Conservation (phyloP, 2,329 filamentous ascomycete species). For the Aspergillus texensis region DNA sequence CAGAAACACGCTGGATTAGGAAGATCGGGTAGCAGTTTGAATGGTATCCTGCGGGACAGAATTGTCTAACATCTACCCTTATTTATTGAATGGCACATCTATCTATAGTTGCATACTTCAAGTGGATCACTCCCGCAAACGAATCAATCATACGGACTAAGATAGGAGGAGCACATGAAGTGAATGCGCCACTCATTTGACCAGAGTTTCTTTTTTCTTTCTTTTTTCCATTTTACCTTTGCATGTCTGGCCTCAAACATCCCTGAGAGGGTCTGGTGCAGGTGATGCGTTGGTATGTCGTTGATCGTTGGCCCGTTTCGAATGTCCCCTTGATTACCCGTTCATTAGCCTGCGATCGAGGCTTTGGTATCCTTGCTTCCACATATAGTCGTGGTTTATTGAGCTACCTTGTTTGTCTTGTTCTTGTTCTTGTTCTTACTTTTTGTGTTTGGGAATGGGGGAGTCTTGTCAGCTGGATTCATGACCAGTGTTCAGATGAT, state of each 20-base stretch:
- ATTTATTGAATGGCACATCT: not conserved
- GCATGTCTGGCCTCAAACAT: not conserved
- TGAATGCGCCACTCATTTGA: not conserved
- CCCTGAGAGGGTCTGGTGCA: slow-evolving; percentile 5
- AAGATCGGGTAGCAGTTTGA: not conserved
- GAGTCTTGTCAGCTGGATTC: slow-evolving; percentile 3
- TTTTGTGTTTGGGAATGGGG: not conserved
- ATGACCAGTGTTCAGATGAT: slow-evolving; percentile 5
- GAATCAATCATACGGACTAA: not conserved
- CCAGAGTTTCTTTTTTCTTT: not conserved
- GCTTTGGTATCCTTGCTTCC: slow-evolving; percentile 6
- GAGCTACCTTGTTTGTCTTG: too few species aligned
- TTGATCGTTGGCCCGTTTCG: slow-evolving; percentile 2
- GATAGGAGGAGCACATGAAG: not conserved
- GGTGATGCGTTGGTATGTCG: slow-evolving; percentile 9
- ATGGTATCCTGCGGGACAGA: not conserved
- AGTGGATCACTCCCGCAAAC: not conserved
- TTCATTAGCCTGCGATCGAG: slow-evolving; percentile 1
- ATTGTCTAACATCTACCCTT: too few species aligned
- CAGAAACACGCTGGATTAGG: not conserved
- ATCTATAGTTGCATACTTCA: not conserved
- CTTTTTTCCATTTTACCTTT: not conserved
- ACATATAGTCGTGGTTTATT: not conserved
- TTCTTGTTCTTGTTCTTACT: not conserved
- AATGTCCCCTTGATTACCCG: slow-evolving; percentile 9